A percentile compares a stretch with the other conserved stretches of the same genome.
These are phyloP conservation scores for Cenococcum geophilum DNA, from an alignment of 495 filamentous ascomycete genomes.

Conservation along the genomic window DNA sequence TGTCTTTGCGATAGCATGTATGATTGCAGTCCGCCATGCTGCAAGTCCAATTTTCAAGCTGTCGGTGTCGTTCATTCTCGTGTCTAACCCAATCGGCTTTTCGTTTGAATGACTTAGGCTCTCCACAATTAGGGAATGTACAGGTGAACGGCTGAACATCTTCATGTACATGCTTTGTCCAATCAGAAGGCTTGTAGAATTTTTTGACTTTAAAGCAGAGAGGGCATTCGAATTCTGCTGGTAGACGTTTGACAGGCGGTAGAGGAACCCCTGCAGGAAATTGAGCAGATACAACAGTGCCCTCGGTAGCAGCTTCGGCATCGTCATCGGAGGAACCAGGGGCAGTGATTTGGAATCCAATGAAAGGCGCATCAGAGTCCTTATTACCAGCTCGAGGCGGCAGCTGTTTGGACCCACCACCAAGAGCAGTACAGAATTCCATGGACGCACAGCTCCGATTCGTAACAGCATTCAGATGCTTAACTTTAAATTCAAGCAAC, in stretches of 20 bases:
- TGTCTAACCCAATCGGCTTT: conserved; percentile 98
- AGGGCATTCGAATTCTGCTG: conserved; percentile 88
- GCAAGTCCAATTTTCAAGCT: conserved; percentile 91
- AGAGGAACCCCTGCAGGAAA: conserved; percentile 79
- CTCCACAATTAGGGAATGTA: conserved; percentile 76
- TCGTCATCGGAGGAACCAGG: conserved; percentile 51
- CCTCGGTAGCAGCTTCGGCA: conserved; percentile 56
- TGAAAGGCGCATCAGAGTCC: conserved; percentile 37
- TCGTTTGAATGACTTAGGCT: conserved; percentile 92
- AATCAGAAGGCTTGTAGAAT: conserved; percentile 92
- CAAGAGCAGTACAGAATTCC: conserved; percentile 56
- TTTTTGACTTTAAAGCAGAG: conserved; percentile 86
- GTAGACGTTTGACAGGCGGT: conserved; percentile 71
- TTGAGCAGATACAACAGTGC: conserved; percentile 58
- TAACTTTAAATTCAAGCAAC: conserved; percentile 64
- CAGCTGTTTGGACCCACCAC: conserved; percentile 52
- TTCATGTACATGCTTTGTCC: conserved; percentile 97
- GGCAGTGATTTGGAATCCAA: conserved; percentile 47
- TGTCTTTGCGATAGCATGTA: conserved; percentile 84
- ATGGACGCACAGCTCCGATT: conserved; percentile 54
- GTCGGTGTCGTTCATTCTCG: conserved; percentile 88
- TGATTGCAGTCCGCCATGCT: conserved; percentile 74
- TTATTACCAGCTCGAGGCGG: conserved; percentile 41
- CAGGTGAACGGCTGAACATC: conserved; percentile 95
- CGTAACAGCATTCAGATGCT: conserved; percentile 56